Percentiles rank a stretch among this genome's conserved stretches.
These are phyloP conservation scores for Pleurotus platypus DNA, from an alignment of 768 basidiomycete genomes.

Conservation along the genomic window DNA sequence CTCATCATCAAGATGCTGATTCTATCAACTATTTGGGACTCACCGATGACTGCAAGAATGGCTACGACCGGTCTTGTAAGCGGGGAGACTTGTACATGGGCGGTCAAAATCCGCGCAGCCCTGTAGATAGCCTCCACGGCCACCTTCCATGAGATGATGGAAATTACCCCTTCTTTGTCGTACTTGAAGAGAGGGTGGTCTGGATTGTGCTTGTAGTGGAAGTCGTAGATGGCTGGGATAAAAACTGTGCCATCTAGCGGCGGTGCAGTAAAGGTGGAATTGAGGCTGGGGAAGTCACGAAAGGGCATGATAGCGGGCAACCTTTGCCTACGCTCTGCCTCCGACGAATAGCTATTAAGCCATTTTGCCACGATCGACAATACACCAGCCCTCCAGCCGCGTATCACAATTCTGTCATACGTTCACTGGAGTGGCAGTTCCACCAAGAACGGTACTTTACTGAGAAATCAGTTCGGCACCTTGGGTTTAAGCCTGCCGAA, in stretches of 20 bases:
- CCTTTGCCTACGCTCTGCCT: background rate
- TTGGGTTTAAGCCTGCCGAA: no score
- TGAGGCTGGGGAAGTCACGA: background rate
- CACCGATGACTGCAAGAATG: slow-evolving; percentile 24
- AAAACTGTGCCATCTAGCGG: slow-evolving; percentile 7
- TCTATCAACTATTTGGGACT: background rate
- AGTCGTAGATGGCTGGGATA: slow-evolving; percentile 24
- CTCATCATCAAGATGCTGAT: background rate
- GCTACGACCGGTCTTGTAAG: slow-evolving; percentile 19
- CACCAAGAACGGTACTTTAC: no score
- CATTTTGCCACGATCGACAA: background rate
- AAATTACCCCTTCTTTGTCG: slow-evolving; percentile 6
- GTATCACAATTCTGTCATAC: background rate
- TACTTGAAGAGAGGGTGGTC: slow-evolving; percentile 27
- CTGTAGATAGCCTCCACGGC: slow-evolving; percentile 14
- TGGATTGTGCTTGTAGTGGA: slow-evolving; percentile 17
- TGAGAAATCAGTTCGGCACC: no score
- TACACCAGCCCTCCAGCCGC: background rate
- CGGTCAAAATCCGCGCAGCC: slow-evolving; percentile 11
- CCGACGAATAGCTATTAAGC: background rate
- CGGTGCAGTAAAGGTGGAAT: background rate
- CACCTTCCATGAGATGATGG: slow-evolving; percentile 15
- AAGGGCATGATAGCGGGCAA: background rate
- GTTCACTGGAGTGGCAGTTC: background rate
- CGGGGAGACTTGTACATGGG: background rate